Evolutionary conservation across 2,329 filamentous ascomycete genomes (phyloP).

Genomic region (Trichophyton simii): DNA sequence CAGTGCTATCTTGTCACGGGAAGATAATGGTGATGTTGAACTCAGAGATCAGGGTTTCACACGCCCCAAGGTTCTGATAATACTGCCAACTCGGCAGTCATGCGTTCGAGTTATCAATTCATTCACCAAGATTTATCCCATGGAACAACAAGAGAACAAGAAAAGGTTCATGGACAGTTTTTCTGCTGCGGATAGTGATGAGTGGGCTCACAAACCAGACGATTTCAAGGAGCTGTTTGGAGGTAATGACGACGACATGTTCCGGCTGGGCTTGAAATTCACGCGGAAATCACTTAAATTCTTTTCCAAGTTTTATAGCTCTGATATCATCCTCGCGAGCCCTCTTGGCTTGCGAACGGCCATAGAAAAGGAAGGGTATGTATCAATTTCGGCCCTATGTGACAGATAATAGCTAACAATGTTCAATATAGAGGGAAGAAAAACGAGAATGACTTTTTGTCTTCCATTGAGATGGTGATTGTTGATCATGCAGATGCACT

Average conservation of each 20-base stretch:
- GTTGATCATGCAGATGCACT: constrained; percentile 87
- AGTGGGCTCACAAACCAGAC: constrained; percentile 61
- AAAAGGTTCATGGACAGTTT: constrained; percentile 84
- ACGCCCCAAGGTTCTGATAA: constrained; percentile 78
- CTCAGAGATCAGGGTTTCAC: constrained; percentile 91
- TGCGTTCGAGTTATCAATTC: constrained; percentile 66
- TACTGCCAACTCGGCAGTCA: constrained; percentile 78
- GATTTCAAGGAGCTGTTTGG: constrained; percentile 85
- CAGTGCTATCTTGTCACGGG: constrained; percentile 62
- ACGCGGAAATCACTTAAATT: constrained; percentile 92
- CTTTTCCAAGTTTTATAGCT: constrained; percentile 91
- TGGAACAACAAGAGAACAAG: constrained; percentile 88
- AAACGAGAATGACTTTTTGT: constrained; percentile 77
- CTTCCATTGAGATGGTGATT: constrained; percentile 80
- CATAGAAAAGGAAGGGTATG: constrained; percentile 64
- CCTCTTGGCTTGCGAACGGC: constrained; percentile 81
- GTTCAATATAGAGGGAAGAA: constrained; percentile 42
- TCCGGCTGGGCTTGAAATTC: constrained; percentile 89
- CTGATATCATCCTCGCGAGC: constrained; percentile 85
- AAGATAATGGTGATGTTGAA: constrained; percentile 55
- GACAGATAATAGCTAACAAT: neutral
- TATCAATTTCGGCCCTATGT: constrained; percentile 21
- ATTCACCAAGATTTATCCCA: constrained; percentile 62
- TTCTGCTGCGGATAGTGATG: constrained; percentile 53
- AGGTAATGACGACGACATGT: constrained; percentile 96